phyloP scores from a whole-genome alignment of 176 grass and related monocot species.

The Triticum aestivum region DNA sequence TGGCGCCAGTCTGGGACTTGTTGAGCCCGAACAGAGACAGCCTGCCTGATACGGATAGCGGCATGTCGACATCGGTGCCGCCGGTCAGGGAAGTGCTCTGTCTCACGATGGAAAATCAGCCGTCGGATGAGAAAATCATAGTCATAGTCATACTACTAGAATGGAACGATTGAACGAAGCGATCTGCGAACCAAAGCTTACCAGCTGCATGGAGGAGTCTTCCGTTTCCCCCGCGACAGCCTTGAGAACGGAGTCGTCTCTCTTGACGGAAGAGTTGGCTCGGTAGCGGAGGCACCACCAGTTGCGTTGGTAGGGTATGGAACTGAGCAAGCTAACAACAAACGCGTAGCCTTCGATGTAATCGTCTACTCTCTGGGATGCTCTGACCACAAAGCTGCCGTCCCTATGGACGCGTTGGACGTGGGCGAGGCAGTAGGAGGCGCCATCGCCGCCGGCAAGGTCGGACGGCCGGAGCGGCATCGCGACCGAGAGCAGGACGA shows the following conservation, averaged over 20 bases:
- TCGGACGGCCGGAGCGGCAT: slow-evolving; percentile 30
- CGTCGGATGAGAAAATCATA: background rate
- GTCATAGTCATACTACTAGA: too few relatives aligned
- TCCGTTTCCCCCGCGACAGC: background rate
- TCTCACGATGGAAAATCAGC: background rate
- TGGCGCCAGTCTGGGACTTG: slow-evolving; percentile 43
- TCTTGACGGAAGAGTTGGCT: background rate
- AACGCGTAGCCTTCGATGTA: background rate
- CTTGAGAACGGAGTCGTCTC: slow-evolving; percentile 27
- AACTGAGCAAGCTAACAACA: slow-evolving; percentile 39
- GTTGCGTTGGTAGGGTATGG: too few relatives aligned
- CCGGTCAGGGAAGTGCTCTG: background rate
- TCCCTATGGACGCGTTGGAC: background rate
- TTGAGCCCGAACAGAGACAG: slow-evolving; percentile 44
- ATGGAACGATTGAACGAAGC: too few relatives aligned
- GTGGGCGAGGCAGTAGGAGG: slow-evolving; percentile 26
- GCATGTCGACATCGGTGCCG: background rate
- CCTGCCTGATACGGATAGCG: background rate
- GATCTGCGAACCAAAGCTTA: too few relatives aligned
- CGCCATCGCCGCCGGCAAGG: background rate
- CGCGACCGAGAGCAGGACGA: slow-evolving; percentile 31
- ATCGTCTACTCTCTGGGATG: slow-evolving; percentile 32
- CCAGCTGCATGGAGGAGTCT: too few relatives aligned
- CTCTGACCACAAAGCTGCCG: background rate
- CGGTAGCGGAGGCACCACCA: background rate